Evolutionary conservation across 208 protist species (phyloP).

Genomic region (Acanthamoeba triangularis): DNA sequence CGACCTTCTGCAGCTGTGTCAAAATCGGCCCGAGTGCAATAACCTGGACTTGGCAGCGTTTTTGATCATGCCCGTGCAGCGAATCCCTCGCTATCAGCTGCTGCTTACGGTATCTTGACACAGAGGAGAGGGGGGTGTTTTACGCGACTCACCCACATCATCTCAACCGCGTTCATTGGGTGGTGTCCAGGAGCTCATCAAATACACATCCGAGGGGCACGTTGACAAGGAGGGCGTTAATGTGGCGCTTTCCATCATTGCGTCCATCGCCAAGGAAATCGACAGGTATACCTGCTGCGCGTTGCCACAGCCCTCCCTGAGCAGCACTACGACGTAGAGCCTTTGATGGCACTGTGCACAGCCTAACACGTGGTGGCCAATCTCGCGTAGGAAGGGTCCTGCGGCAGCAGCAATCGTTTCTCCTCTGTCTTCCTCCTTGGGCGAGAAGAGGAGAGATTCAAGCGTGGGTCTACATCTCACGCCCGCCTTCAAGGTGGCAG

Average conservation of each 20-base stretch:
- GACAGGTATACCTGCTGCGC: neutral
- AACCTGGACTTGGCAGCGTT: conserved; percentile 22
- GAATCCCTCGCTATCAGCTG: conserved; percentile 42
- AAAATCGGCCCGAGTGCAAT: conserved; percentile 5
- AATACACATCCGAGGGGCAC: conserved; percentile 24
- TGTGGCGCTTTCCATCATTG: conserved; percentile 14
- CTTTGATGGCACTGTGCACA: too few relatives aligned
- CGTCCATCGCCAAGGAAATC: conserved; percentile 1
- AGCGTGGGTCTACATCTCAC: too few relatives aligned
- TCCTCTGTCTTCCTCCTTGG: neutral
- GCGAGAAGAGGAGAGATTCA: too few relatives aligned
- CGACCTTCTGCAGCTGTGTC: neutral
- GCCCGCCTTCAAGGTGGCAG: neutral
- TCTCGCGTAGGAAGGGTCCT: neutral
- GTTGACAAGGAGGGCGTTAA: neutral
- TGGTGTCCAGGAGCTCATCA: conserved; percentile 22
- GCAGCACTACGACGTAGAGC: neutral
- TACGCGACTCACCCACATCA: too few relatives aligned
- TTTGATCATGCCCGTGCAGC: conserved; percentile 66
- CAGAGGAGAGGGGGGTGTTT: neutral
- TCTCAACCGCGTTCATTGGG: neutral
- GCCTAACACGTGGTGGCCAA: too few relatives aligned
- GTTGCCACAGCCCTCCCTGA: neutral
- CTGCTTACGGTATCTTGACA: neutral
- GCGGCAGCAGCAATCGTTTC: neutral